phyloP scores from a whole-genome alignment of 2,329 filamentous ascomycete species.

The Tympanopsis confertula region DNA sequence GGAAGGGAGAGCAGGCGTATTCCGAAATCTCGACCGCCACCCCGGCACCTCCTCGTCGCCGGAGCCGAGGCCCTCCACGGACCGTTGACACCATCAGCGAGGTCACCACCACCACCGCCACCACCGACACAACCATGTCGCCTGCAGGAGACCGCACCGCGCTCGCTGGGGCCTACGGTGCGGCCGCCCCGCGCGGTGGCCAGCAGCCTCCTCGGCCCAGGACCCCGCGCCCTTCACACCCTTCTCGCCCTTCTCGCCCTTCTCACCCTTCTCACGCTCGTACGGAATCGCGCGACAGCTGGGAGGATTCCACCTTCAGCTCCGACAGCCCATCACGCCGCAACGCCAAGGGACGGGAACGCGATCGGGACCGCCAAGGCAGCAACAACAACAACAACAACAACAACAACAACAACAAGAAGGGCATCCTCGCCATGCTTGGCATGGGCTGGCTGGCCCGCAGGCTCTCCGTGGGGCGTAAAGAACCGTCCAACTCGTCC shows the following conservation, averaged over 20 bases:
- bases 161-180: not conserved
- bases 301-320: not conserved
- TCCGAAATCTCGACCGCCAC: slow-evolving; percentile 48
- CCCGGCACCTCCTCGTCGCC: slow-evolving; percentile 44
- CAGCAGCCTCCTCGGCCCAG: not conserved
- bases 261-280: not conserved
- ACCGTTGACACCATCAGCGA: slow-evolving; percentile 4
- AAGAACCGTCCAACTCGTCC: slow-evolving; percentile 39
- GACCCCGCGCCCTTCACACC: too few relatives aligned
- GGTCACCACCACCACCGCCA: not conserved
- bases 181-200: too few relatives aligned
- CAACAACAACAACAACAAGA: slow-evolving; percentile 35
- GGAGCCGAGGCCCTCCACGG: slow-evolving; percentile 19
- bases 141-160: not conserved
- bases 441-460: slow-evolving; percentile 60
- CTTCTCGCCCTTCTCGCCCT: too few relatives aligned
- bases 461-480: slow-evolving; percentile 43
- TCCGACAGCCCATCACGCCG: not conserved
- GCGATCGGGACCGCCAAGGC: slow-evolving; percentile 43
- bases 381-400: slow-evolving; percentile 24
- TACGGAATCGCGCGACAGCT: not conserved
- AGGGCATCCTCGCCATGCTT: slow-evolving; percentile 46
- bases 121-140: not conserved
- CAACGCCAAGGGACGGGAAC: slow-evolving; percentile 21
- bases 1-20: slow-evolving; percentile 26